Evolutionary conservation across 768 basidiomycete genomes (phyloP).

Genomic region (Daedaleopsis nitida): DNA sequence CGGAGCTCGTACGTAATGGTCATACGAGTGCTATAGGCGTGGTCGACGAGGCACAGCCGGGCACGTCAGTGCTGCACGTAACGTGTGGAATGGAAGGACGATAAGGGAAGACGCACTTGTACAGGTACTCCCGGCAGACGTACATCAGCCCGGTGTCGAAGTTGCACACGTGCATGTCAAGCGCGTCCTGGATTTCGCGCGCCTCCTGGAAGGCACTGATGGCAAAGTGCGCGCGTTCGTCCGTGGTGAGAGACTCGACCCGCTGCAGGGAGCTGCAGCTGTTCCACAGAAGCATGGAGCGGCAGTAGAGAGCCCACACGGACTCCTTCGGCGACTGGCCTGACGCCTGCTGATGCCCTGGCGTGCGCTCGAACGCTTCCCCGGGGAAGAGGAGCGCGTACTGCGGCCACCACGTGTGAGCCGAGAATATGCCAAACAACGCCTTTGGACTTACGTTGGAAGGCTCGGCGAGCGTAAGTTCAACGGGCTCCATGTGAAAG

Average conservation of each 20-base stretch:
- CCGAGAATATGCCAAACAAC: conserved; percentile 1
- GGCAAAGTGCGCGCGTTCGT: conserved; percentile 61
- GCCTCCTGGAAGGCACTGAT: conserved; percentile 68
- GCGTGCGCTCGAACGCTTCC: conserved; percentile 56
- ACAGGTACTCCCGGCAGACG: conserved; percentile 68
- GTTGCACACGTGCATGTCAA: conserved; percentile 72
- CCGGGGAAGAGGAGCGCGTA: conserved; percentile 74
- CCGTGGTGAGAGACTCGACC: conserved; percentile 42
- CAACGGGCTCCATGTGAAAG: conserved; percentile 57
- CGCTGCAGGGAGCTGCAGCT: conserved; percentile 56
- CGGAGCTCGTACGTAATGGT: conserved; percentile 63
- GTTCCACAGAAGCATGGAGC: conserved; percentile 81
- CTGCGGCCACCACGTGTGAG: conserved; percentile 35
- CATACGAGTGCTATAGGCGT: conserved; percentile 57
- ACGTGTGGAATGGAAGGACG: conserved; percentile 5
- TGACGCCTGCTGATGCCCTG: conserved; percentile 37
- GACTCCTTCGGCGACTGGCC: conserved; percentile 69
- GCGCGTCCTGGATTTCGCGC: conserved; percentile 63
- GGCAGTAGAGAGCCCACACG: conserved; percentile 81
- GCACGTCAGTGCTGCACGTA: conserved; percentile 6
- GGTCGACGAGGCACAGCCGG: conserved; percentile 20
- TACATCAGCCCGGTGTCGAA: conserved; percentile 68
- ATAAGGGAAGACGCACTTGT: conserved; percentile 57
- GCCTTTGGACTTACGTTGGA: conserved; percentile 54
- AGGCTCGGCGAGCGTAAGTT: conserved; percentile 63